A percentile compares a stretch with the other conserved stretches of the same genome.
Evolutionary conservation across 148 eudicot species (phyloP).

Genomic region (Camellia lanceoleosa): DNA sequence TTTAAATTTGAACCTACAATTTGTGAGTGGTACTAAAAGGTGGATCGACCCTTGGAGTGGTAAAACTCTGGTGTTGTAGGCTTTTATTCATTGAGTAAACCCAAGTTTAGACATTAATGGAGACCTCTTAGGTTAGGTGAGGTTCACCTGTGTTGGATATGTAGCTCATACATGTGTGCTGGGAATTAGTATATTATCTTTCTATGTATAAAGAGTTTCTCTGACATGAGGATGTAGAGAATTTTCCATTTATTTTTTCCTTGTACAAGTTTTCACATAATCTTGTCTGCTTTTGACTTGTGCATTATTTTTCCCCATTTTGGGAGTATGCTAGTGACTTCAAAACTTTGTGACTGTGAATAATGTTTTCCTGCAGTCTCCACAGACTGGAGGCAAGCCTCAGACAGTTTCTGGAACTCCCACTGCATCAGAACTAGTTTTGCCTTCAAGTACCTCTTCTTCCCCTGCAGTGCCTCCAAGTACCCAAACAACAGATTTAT

Average conservation of each 20-base stretch:
- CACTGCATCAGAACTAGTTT: slow-evolving; percentile 23
- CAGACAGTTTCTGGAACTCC: slow-evolving; percentile 22
- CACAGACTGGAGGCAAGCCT: slow-evolving; percentile 26
- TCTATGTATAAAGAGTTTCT: not conserved
- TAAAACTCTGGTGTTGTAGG: not conserved
- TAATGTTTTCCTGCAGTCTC: slow-evolving; percentile 29
- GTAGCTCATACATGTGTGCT: not conserved
- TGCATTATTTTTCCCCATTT: not conserved
- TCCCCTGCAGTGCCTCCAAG: slow-evolving; percentile 16
- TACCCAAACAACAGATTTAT: slow-evolving; percentile 26
- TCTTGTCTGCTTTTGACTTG: slow-evolving; percentile 5
- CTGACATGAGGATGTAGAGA: not conserved
- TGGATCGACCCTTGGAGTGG: too few species aligned
- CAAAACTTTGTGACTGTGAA: not conserved
- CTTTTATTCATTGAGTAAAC: not conserved
- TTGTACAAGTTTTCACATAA: not conserved
- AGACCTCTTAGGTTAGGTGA: not conserved
- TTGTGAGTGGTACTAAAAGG: not conserved
- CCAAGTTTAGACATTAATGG: not conserved
- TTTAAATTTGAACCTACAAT: not conserved
- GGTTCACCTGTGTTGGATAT: not conserved
- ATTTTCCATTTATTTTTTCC: not conserved
- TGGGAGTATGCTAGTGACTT: not conserved
- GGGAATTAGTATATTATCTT: not conserved
- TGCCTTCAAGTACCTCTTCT: slow-evolving; percentile 24